Evolutionary conservation across 73 alveolate genomes (phyloP).

Genomic region (Paramecium sonneborni): DNA sequence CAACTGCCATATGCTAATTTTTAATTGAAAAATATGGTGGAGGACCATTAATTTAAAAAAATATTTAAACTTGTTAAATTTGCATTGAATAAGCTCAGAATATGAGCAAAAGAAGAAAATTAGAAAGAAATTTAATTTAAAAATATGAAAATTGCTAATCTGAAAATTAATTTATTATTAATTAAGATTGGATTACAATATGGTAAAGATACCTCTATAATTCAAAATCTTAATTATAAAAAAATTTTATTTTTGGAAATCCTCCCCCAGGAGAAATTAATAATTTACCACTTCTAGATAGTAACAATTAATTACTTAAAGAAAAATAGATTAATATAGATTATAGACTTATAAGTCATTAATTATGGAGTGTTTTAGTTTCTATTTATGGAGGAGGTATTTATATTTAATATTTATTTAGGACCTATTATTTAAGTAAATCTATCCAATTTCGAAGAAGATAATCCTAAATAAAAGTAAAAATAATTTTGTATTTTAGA

Average conservation of each 20-base stretch:
- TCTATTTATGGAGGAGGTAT: slow-evolving; percentile 41
- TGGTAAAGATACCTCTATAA: slow-evolving; percentile 29
- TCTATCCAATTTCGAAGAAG: not conserved
- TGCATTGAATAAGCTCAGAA: slow-evolving; percentile 16
- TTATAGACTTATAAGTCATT: not conserved
- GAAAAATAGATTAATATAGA: not conserved
- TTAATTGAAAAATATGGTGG: slow-evolving; percentile 48
- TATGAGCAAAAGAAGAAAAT: slow-evolving; percentile 46
- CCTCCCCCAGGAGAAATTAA: slow-evolving; percentile 38
- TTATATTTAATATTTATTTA: not conserved
- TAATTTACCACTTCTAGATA: not conserved
- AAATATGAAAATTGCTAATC: not conserved
- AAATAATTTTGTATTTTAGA: not conserved
- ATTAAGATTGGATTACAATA: not conserved
- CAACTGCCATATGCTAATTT: slow-evolving; percentile 15
- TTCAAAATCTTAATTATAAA: not conserved
- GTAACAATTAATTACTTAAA: not conserved
- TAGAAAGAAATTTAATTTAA: not conserved
- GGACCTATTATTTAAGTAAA: not conserved
- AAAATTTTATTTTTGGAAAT: slow-evolving; percentile 9
- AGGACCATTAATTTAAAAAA: slow-evolving; percentile 8
- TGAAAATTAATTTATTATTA: not conserved
- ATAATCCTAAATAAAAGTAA: not conserved
- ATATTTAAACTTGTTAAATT: slow-evolving; percentile 2
- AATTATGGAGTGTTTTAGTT: not conserved